Base-by-base conservation (phyloP, 2,329 filamentous ascomycete species). In the Colletotrichum tropicicola region DNA sequence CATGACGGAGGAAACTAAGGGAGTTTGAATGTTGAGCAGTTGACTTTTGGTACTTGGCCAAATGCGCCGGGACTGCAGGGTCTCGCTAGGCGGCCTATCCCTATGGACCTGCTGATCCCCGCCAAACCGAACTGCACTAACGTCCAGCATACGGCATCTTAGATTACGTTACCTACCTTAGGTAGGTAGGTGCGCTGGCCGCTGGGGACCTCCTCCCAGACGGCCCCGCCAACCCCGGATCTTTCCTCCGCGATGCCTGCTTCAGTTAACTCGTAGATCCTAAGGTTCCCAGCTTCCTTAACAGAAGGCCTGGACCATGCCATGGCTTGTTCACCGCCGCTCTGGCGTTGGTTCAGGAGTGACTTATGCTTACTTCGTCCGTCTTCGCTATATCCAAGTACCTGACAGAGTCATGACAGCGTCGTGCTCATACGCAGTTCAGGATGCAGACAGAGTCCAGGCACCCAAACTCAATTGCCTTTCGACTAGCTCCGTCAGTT, bases 181-280 rank as follows among this genome's bases (percentile, higher is more conserved):
- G 8, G n/a, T 19, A 32, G 30, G 49, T 25, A 28, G 32, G 32
- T 9, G 6, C 25, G 25, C 7, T 21, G 17, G 10, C 35, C n/a
- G 15, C 37, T 53, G 21, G 32, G 32, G 49, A 27, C 15, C 13
- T 3, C 13, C 23, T 37, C 35, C 25, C 13, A 12, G 17, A 23
- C 47, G 8, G 39, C 19, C 28, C 56, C 48, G 17, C 39, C 39
- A 37, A 59, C 57, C 57, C 57, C 39, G 27, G 47, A 59, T 59
- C 39, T 35, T 21, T 35, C 37, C 37, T 27, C 23, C 56, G 30
- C 27, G n/a, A 23, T 23, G 21, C 30, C 21, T 30, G 47, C 28
- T n/a, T 25, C 23, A 28, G 35, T 53, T 35, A 27, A 45, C 39
- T 53, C 21, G 27, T 43, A 59, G 37, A 45, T 53, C 27, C n/a